phyloP scores from a whole-genome alignment of 1,139 yeast species.

The Taiozyma onychis region DNA sequence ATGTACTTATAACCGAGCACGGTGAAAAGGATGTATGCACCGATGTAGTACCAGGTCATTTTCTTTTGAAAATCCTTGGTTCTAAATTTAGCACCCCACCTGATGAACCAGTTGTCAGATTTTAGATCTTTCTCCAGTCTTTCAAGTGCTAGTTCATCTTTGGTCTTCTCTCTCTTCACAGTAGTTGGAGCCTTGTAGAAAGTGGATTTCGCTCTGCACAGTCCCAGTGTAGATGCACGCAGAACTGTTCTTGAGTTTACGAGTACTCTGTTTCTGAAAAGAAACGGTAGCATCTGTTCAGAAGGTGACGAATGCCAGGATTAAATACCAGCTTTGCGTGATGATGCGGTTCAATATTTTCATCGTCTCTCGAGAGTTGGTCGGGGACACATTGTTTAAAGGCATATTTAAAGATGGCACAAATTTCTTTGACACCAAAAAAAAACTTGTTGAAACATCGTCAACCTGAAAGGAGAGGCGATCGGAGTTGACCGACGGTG shows the following conservation, averaged over 20 bases:
- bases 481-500: not conserved
- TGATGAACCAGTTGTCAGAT: constrained; percentile 27
- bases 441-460: not conserved
- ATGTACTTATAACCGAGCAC: constrained; percentile 61
- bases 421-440: not conserved
- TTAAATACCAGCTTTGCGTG: not conserved
- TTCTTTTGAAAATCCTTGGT: constrained; percentile 39
- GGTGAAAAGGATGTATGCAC: constrained; percentile 49
- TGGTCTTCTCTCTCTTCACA: constrained; percentile 24
- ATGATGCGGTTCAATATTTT: not conserved
- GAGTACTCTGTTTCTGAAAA: not conserved
- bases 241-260: not conserved
- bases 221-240: not conserved
- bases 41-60: constrained; percentile 50
- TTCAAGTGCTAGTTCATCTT: constrained; percentile 27
- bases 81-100: constrained; percentile 44
- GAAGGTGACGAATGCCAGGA: not conserved
- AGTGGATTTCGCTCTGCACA: constrained; percentile 9
- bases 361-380: not conserved
- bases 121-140: constrained; percentile 28
- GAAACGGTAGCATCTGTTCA: not conserved
- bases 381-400: not conserved
- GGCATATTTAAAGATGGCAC: not conserved
- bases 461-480: no score
- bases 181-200: constrained; percentile 21